Base-by-base conservation (phyloP, 768 basidiomycete genomes). In the Scleroderma citrinum region DNA sequence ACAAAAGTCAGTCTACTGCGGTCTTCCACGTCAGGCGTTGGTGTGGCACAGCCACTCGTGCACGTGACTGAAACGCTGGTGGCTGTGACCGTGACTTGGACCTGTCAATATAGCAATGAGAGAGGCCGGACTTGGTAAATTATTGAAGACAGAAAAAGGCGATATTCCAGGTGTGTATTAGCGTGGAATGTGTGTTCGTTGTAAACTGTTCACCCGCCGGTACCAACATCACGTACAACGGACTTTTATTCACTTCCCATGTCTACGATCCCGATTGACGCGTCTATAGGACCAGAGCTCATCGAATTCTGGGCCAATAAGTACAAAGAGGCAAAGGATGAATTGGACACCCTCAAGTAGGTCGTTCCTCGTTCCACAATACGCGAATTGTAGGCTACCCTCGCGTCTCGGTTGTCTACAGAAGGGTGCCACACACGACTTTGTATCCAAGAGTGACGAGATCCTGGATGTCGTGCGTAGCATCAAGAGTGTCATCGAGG, bases 231-330 rank as follows among this genome's bases (percentile, higher is more conserved):
- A 12, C 34, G 5, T n/a, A 35, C 34, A 35, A n/a, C n/a, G n/a
- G n/a, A n/a, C n/a, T n/a, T n/a, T n/a, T n/a, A n/a, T 12, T 35
- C 12, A n/a, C 12, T n/a, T 8, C 13, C 23, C 24, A 42, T 2
- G 40, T 21, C 40, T 14, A 42, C 24, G 29, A 37, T 44, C 31
- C 37, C 38, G 37, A 20, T 41, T 29, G 26, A 37, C 23, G 26
- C 20, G 21, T 24, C 47, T 35, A 26, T 36, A 24, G 50, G 42
- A 17, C 47, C 50, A n/a, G 54, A 55, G 32, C 41, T 55, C 10
- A 43, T 52, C 17, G 54, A 55, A 23, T 55, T 51, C 35, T 55
- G 54, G 54, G 29, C 50, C 19, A 46, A 55, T 8, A 55, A 52
- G 34, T 55, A 55, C 37, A 32, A 34, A 16, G 47, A 55, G 3